Evolutionary conservation across 139 green algal species (phyloP), one percentile per base, ranked within the genome.

Genomic region (Ettlia oleoabundans): DNA sequence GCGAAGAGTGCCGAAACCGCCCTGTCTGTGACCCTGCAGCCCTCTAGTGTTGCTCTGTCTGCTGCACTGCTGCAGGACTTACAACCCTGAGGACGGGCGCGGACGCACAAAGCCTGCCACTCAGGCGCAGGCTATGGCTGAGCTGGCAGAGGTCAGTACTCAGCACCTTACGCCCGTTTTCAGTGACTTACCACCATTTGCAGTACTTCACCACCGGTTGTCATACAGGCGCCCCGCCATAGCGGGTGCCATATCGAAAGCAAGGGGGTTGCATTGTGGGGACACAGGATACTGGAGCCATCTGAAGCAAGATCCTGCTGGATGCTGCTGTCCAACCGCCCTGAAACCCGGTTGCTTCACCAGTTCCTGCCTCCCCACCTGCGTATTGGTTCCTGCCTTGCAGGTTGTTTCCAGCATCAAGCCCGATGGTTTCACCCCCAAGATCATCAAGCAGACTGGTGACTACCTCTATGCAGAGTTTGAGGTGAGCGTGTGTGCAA

Each of bases 391-490:
- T 24, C 1, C 41, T 18, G 35, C 3, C 40, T 24, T 58, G 4
- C 69, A 88, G 40, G 83, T 91, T 19, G 83, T 91, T 18, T 71
- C 83, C 42, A 86, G 41, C n/a, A 85, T 90, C 33, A 87, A 94
- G 58, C 93, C 93, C 28, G 95, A 98, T 77, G 86, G 84, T 21
- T 99, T 97, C 79, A 89, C 81, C 0, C 91, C 93, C 67, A 96
- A 82, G 30, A 94, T 99, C 81, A 86, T 98, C 47, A 93, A 92
- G 79, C 87, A 95, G 77, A 93, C 85, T 0, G 82, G 90, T 37
- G 94, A 98, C 88, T 99, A 98, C 89, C 86, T 99, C 9, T 97
- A 98, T 79, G 92, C 87, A 0, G 96, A 77, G 69, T 63, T 64
- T 53, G 21, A 77, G 69, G 69, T 64, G 43, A 9, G 18, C 55